phyloP scores from a whole-genome alignment of 2,329 filamentous ascomycete genomes.

The Neofusicoccum parvum region DNA sequence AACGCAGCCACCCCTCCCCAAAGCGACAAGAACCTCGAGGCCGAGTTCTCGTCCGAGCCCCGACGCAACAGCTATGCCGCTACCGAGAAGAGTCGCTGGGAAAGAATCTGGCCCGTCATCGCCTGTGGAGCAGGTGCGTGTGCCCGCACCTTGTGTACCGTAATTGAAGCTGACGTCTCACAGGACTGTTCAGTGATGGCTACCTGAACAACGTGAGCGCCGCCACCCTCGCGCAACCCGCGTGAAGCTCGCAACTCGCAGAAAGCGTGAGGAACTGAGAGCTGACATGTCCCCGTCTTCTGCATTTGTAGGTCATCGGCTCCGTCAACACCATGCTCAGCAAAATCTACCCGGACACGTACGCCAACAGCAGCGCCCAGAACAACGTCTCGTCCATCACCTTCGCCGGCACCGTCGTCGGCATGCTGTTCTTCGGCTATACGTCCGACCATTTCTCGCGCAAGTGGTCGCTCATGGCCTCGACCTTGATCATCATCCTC shows the following conservation, averaged over 20 bases:
- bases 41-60: background rate
- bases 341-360: conserved; percentile 69
- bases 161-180: conserved; percentile 34
- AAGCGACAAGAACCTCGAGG: conserved; percentile 8
- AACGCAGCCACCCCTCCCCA: background rate
- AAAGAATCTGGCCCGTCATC: conserved; percentile 70
- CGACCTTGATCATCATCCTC: conserved; percentile 79
- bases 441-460: conserved; percentile 62
- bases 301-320: conserved; percentile 69
- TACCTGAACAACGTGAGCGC: conserved; percentile 80
- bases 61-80: conserved; percentile 23
- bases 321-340: conserved; percentile 78
- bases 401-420: conserved; percentile 83
- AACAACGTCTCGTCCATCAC: conserved; percentile 79
- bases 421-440: conserved; percentile 79
- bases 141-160: background rate
- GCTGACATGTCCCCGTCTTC: too few relatives aligned
- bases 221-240: background rate
- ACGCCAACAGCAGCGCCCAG: conserved; percentile 67
- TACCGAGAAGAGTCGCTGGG: conserved; percentile 39
- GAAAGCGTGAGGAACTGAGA: too few relatives aligned
- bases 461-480: conserved; percentile 77
- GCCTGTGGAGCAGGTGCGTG: conserved; percentile 64
- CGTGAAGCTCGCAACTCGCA: background rate
- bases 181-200: conserved; percentile 87